Evolutionary conservation across 306 rosid genomes (phyloP).

Genomic region (Glycine latifolia): DNA sequence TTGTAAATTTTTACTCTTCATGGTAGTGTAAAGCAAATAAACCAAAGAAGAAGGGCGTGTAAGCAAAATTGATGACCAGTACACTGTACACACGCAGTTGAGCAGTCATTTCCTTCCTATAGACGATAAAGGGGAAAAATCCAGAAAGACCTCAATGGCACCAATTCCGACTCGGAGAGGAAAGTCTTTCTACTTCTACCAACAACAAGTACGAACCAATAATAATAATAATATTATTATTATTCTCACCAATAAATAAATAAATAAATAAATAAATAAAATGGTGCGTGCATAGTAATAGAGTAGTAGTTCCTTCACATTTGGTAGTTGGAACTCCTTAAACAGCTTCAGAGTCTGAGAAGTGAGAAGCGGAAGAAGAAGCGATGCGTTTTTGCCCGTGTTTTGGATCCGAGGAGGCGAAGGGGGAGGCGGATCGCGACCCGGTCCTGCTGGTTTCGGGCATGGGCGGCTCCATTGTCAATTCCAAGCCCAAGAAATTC

Average conservation of each 20-base stretch:
- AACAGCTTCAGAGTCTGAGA: not conserved
- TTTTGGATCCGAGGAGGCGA: constrained; percentile 51
- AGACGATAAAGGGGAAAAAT: not conserved
- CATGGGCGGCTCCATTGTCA: constrained; percentile 88
- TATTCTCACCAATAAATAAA: no score
- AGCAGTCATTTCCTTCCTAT: not conserved
- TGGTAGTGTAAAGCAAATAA: not conserved
- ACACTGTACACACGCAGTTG: not conserved
- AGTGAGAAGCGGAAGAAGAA: not conserved
- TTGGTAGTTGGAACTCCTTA: not conserved
- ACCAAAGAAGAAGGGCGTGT: not conserved
- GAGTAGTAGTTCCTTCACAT: not conserved
- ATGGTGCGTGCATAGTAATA: not conserved
- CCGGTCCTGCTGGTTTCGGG: constrained; percentile 87
- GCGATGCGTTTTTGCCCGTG: constrained; percentile 58
- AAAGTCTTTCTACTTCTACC: not conserved
- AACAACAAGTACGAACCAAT: no score
- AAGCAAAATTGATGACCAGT: not conserved
- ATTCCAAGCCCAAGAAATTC: constrained; percentile 64
- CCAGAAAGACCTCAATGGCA: not conserved
- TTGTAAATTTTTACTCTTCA: not conserved
- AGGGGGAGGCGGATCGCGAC: constrained; percentile 55
- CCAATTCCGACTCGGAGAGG: not conserved
- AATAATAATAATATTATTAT: no score
- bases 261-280: not conserved